Conservation (phyloP, 257 asterid genomes). For the Avicennia marina region DNA sequence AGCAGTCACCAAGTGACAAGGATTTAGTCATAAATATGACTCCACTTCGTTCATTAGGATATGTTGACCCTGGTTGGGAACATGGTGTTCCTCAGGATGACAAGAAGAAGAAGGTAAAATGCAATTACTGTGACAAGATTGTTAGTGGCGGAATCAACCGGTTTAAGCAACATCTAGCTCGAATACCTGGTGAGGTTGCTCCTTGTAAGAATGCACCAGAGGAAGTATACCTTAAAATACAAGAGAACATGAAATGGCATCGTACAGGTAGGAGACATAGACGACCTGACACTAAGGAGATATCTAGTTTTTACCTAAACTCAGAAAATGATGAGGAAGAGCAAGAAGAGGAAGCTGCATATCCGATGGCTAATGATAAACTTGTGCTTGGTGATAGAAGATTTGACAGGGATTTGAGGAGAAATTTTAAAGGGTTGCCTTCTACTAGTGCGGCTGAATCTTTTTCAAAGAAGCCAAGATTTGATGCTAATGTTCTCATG, state of each 20-base stretch:
- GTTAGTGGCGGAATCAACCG: slow-evolving; percentile 95
- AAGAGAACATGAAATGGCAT: slow-evolving; percentile 97
- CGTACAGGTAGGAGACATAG: slow-evolving; percentile 87
- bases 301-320: slow-evolving; percentile 43
- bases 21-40: slow-evolving; percentile 59
- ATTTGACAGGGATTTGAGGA: slow-evolving; percentile 44
- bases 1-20: slow-evolving; percentile 55
- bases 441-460: slow-evolving; percentile 43
- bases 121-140: slow-evolving; percentile 86
- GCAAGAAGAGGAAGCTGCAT: slow-evolving; percentile 52
- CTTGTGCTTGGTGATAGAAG: slow-evolving; percentile 49
- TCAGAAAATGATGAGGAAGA: slow-evolving; percentile 81
- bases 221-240: slow-evolving; percentile 74
- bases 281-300: slow-evolving; percentile 57
- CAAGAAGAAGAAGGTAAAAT: slow-evolving; percentile 88
- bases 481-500: slow-evolving; percentile 42
- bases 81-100: slow-evolving; percentile 93
- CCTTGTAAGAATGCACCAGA: slow-evolving; percentile 90
- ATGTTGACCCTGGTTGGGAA: slow-evolving; percentile 97
- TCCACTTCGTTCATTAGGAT: slow-evolving; percentile 85
- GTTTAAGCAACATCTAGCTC: slow-evolving; percentile 88
- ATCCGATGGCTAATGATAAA: slow-evolving; percentile 41
- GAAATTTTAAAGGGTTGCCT: slow-evolving; percentile 45
- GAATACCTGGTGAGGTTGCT: slow-evolving; percentile 94
- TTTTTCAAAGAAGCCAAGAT: slow-evolving; percentile 48